These are phyloP conservation scores for Globisporangium nagaii DNA, from an alignment of 352 stramenopile species.

Conservation along the genomic window DNA sequence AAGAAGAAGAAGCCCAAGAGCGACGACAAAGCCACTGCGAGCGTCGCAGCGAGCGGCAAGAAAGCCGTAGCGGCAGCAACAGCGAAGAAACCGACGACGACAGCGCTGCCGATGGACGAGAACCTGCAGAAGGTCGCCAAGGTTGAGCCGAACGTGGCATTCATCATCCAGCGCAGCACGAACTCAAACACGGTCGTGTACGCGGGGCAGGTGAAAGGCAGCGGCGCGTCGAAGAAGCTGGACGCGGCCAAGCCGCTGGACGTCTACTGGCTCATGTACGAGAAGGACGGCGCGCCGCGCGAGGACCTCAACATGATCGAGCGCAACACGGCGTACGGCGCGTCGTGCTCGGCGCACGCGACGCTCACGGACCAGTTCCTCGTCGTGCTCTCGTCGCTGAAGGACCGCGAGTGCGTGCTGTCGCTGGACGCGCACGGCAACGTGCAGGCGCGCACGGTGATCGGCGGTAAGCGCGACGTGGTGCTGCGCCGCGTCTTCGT, in stretches of 20 bases:
- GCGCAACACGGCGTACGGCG: conserved; percentile 77
- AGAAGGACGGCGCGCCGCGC: conserved; percentile 56
- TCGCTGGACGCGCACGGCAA: conserved; percentile 51
- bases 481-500: conserved; percentile 76
- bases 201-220: conserved; percentile 31
- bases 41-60: conserved; percentile 9
- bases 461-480: conserved; percentile 57
- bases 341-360: conserved; percentile 29
- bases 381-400: conserved; percentile 53
- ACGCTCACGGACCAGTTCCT: conserved; percentile 36
- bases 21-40: neutral
- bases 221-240: conserved; percentile 23
- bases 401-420: conserved; percentile 59
- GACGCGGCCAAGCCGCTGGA: conserved; percentile 58
- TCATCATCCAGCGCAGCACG: conserved; percentile 86
- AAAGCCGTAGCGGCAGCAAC: conserved; percentile 10
- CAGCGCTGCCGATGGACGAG: conserved; percentile 60
- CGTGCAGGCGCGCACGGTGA: conserved; percentile 60
- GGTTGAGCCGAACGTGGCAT: conserved; percentile 68
- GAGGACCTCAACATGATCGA: conserved; percentile 86
- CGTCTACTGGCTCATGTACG: conserved; percentile 87
- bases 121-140: conserved; percentile 61
- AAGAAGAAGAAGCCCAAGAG: conserved; percentile 8
- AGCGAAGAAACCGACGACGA: conserved; percentile 18
- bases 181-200: conserved; percentile 88